Conservation (phyloP, 805 yeast species). For the Tetrapisispora phaffii region DNA sequence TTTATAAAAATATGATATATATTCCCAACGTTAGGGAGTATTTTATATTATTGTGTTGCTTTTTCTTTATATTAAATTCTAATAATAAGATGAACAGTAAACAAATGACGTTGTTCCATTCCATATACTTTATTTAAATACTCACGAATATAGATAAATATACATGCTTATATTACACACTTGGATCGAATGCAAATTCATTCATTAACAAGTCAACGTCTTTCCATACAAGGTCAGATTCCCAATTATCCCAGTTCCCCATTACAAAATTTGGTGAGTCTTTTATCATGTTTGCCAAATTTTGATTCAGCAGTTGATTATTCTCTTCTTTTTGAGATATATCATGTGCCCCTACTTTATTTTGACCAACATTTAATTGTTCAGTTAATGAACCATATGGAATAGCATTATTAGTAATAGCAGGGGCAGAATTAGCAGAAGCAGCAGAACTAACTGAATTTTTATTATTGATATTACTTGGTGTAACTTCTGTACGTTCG, state of each 20-base stretch:
- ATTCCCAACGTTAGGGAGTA: too few relatives aligned
- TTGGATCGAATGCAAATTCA: slow-evolving; percentile 78
- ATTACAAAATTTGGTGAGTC: slow-evolving; percentile 17
- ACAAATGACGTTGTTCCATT: too few relatives aligned
- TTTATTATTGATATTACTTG: background rate
- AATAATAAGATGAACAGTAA: too few relatives aligned
- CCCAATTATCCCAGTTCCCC: slow-evolving; percentile 36
- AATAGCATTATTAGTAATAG: background rate
- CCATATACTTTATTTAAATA: too few relatives aligned
- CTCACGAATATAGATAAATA: background rate
- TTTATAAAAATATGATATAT: too few relatives aligned
- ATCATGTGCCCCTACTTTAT: background rate
- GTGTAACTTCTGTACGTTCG: background rate
- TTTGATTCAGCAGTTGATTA: background rate
- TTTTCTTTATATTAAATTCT: too few relatives aligned
- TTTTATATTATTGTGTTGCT: too few relatives aligned
- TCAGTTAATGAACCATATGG: background rate
- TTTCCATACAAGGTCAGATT: slow-evolving; percentile 43
- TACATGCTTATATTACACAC: slow-evolving; percentile 27
- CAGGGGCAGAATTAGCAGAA: slow-evolving; percentile 1
- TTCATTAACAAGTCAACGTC: slow-evolving; percentile 86
- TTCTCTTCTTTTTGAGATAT: background rate
- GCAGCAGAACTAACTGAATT: background rate
- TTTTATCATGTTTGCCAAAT: background rate
- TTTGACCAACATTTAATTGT: background rate